Percentiles rank a stretch among this genome's conserved stretches.
These are phyloP conservation scores for Akebia trifoliata DNA, from an alignment of 164 flowering plant species.

Conservation along the genomic window DNA sequence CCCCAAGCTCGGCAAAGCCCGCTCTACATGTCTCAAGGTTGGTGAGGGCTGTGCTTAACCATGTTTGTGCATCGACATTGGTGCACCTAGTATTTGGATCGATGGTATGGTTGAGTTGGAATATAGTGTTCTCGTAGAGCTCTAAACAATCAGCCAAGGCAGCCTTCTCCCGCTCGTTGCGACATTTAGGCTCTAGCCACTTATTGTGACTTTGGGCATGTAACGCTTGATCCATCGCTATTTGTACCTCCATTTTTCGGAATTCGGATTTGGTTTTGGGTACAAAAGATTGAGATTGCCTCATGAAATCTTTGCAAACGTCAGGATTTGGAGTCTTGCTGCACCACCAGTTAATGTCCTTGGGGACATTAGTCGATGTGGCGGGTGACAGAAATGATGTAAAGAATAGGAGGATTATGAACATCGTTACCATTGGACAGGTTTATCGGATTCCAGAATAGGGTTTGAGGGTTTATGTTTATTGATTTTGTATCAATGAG, in stretches of 20 bases:
- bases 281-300: constrained; percentile 16
- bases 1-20: constrained; percentile 60
- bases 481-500: too few relatives aligned
- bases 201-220: constrained; percentile 21
- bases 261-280: constrained; percentile 38
- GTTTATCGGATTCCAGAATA: too few relatives aligned
- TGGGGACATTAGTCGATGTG: constrained; percentile 1
- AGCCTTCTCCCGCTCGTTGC: constrained; percentile 39
- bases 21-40: constrained; percentile 61
- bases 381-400: constrained; percentile 9
- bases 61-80: constrained; percentile 53
- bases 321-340: constrained; percentile 55
- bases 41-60: constrained; percentile 79
- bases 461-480: too few relatives aligned
- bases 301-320: constrained; percentile 51
- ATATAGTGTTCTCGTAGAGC: constrained; percentile 47
- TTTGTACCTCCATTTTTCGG: constrained; percentile 29
- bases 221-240: constrained; percentile 43
- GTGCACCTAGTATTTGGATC: constrained; percentile 31
- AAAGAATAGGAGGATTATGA: constrained; percentile 4
- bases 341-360: constrained; percentile 43
- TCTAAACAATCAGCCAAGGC: constrained; percentile 69
- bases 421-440: neutral
- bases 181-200: constrained; percentile 39
- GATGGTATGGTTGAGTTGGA: constrained; percentile 40